Conservation (phyloP, 176 grass and related monocot genomes). For the Puya raimondii region DNA sequence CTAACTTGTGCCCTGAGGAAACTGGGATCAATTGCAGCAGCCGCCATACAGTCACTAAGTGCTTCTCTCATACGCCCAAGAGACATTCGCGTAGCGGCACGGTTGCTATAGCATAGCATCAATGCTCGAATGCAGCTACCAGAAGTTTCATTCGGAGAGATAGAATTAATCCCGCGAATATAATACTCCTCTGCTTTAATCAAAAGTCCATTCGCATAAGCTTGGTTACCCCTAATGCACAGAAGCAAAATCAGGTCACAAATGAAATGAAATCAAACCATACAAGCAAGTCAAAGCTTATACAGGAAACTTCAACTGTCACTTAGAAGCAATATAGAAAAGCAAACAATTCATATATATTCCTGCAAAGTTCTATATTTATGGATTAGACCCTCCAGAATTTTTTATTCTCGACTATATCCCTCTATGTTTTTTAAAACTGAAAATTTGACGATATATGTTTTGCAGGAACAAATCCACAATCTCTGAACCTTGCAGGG, state of each 20-base stretch:
- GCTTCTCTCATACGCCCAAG: constrained; percentile 88
- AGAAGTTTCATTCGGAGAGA: constrained; percentile 37
- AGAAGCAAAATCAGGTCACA: constrained; percentile 18
- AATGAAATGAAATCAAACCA: constrained; percentile 5
- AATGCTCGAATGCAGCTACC: constrained; percentile 41
- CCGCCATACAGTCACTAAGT: constrained; percentile 58
- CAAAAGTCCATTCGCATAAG: constrained; percentile 57
- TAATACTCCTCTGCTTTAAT: constrained; percentile 75
- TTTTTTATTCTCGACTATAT: no score
- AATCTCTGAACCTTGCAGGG: no score
- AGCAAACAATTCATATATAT: no score
- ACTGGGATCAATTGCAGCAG: constrained; percentile 53
- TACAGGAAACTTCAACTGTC: constrained; percentile 6
- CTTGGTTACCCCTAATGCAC: constrained; percentile 68
- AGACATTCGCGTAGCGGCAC: constrained; percentile 82
- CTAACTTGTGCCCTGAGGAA: constrained; percentile 79
- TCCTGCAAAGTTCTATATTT: no score
- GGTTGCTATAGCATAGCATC: constrained; percentile 87
- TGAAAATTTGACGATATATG: no score
- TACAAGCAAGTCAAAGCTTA: constrained; percentile 16
- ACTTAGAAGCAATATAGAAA: not conserved
- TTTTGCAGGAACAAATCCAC: no score
- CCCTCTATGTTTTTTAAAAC: no score
- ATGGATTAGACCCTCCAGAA: no score
- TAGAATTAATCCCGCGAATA: constrained; percentile 65